Evolutionary conservation across 805 yeast genomes (phyloP).

Genomic region (Pichia heedii): DNA sequence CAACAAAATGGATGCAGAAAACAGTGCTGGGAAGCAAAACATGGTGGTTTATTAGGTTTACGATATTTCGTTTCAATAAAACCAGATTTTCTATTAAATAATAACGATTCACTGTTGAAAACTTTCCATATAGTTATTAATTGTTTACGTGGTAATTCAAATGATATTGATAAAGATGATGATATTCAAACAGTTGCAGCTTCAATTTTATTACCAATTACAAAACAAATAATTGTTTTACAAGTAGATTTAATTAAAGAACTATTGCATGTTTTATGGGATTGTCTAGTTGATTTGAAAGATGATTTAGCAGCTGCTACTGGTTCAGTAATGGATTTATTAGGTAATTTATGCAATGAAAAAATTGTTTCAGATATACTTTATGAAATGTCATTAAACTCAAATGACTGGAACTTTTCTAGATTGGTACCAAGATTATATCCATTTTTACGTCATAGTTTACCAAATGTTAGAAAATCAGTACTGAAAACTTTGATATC

Average conservation of each 20-base stretch:
- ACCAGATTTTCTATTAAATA: conserved; percentile 60
- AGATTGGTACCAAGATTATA: conserved; percentile 80
- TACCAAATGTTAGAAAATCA: conserved; percentile 81
- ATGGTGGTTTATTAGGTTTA: conserved; percentile 93
- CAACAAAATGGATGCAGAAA: conserved; percentile 41
- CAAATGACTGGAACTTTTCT: conserved; percentile 42
- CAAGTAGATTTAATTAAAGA: conserved; percentile 42
- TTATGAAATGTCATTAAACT: conserved; percentile 43
- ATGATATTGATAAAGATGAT: conserved; percentile 92
- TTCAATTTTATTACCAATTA: conserved; percentile 82
- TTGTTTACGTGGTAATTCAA: conserved; percentile 49
- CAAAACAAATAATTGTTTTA: conserved; percentile 71
- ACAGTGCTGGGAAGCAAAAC: conserved; percentile 93
- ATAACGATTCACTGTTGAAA: conserved; percentile 51
- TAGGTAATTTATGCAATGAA: conserved; percentile 81
- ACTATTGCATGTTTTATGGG: conserved; percentile 74
- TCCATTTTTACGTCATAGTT: conserved; percentile 91
- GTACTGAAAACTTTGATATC: conserved; percentile 75
- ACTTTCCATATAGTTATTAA: conserved; percentile 80
- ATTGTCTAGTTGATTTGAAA: conserved; percentile 68
- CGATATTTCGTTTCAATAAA: conserved; percentile 87
- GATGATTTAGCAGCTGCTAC: conserved; percentile 94
- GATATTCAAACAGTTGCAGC: conserved; percentile 98
- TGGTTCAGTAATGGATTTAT: conserved; percentile 90
- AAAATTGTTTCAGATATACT: conserved; percentile 66